phyloP scores from a whole-genome alignment of 192 early-diverging fungal genomes.

The Podila epicladia region DNA sequence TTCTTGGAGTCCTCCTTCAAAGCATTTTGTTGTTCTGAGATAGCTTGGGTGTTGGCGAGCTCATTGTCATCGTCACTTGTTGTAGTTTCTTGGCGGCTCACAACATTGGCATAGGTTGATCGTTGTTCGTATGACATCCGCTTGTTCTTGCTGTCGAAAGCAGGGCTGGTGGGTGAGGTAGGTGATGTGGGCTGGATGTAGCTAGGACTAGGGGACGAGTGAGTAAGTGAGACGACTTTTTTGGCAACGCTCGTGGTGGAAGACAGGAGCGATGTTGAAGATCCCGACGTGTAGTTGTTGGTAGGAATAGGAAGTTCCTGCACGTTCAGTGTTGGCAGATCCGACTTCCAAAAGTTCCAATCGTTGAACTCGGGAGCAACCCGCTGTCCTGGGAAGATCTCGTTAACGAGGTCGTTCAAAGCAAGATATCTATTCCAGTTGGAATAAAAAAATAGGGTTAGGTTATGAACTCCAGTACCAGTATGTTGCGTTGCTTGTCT shows the following conservation, averaged over 20 bases:
- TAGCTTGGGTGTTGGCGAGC: conserved; percentile 6
- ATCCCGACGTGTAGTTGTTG: conserved; percentile 30
- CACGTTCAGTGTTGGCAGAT: conserved; percentile 61
- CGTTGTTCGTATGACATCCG: conserved; percentile 18
- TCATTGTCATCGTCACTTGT: conserved; percentile 34
- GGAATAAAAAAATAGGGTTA: not conserved
- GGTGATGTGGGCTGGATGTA: conserved; percentile 31
- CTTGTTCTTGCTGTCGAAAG: conserved; percentile 26
- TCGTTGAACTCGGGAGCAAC: conserved; percentile 82
- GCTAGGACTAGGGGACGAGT: conserved; percentile 21
- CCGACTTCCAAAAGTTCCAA: conserved; percentile 83
- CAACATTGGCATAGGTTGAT: conserved; percentile 4
- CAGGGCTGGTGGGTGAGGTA: conserved; percentile 27
- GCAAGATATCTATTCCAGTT: conserved; percentile 65
- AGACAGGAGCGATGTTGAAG: conserved; percentile 28
- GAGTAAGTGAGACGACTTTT: conserved; percentile 32
- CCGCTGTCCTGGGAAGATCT: conserved; percentile 85
- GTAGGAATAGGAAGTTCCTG: conserved; percentile 45
- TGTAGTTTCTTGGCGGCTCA: conserved; percentile 12
- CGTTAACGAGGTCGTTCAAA: conserved; percentile 93
- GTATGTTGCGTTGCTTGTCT: not conserved
- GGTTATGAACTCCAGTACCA: not conserved
- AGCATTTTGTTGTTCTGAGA: conserved; percentile 3
- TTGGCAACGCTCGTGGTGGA: conserved; percentile 37
- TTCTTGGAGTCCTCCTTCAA: conserved; percentile 19